phyloP scores from a whole-genome alignment of 2,329 filamentous ascomycete genomes.

The Penicillium palitans region DNA sequence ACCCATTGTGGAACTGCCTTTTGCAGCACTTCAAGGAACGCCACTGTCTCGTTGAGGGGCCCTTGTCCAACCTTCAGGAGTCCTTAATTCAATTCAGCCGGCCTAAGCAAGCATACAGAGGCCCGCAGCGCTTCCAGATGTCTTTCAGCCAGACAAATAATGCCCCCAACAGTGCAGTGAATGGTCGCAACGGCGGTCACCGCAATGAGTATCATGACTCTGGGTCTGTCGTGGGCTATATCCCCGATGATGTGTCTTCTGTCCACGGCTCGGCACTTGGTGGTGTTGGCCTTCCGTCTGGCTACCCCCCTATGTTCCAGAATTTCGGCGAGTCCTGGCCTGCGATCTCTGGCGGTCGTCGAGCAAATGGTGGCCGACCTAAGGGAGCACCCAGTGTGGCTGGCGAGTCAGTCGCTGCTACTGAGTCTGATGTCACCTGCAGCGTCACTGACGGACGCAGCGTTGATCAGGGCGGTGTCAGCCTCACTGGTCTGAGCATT shows the following conservation, averaged over 20 bases:
- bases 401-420: slow-evolving; percentile 88
- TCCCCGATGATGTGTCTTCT: slow-evolving; percentile 94
- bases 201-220: slow-evolving; percentile 66
- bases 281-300: slow-evolving; percentile 75
- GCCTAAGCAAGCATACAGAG: slow-evolving; percentile 87
- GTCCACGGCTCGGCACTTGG: slow-evolving; percentile 90
- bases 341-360: slow-evolving; percentile 68
- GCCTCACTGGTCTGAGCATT: slow-evolving; percentile 78
- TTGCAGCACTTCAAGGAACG: slow-evolving; percentile 95
- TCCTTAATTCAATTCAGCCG: slow-evolving; percentile 93
- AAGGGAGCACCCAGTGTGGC: slow-evolving; percentile 75
- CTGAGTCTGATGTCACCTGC: slow-evolving; percentile 80
- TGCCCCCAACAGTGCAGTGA: slow-evolving; percentile 55
- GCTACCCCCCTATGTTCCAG: slow-evolving; percentile 94
- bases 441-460: slow-evolving; percentile 75
- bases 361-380: slow-evolving; percentile 64
- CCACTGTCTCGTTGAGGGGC: slow-evolving; percentile 93
- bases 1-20: slow-evolving; percentile 95
- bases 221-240: slow-evolving; percentile 89
- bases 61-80: slow-evolving; percentile 91
- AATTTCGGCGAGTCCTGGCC: slow-evolving; percentile 92
- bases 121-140: slow-evolving; percentile 82
- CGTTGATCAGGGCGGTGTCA: slow-evolving; percentile 77
- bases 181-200: slow-evolving; percentile 51
- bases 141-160: slow-evolving; percentile 68